Percentiles rank a stretch among this genome's conserved stretches.
Conservation (phyloP, 2,329 filamentous ascomycete genomes). For the Scopulariopsis brevicaulis region DNA sequence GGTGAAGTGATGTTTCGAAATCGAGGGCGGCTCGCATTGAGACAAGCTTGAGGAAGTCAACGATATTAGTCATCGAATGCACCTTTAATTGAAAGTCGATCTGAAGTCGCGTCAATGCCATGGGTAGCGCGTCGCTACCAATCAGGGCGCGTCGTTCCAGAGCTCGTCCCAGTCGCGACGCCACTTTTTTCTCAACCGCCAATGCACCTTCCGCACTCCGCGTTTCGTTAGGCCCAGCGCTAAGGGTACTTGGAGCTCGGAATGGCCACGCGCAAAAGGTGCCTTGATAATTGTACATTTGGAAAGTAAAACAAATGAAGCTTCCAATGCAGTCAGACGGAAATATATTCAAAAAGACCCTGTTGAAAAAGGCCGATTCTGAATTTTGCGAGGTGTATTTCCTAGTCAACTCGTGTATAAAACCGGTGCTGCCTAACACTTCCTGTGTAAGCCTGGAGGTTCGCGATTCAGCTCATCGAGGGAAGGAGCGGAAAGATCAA, state of each 20-base stretch:
- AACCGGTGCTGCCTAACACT: background rate
- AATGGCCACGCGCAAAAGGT: background rate
- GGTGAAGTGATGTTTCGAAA: too few species aligned
- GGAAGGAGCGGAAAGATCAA: background rate
- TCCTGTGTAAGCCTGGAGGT: background rate
- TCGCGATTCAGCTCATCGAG: background rate
- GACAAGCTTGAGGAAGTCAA: too few species aligned
- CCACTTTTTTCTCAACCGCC: background rate
- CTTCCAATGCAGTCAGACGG: background rate
- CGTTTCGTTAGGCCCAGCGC: constrained; percentile 1
- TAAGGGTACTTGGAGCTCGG: background rate
- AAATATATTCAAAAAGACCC: background rate
- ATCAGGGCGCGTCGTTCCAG: background rate
- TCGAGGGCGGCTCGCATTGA: too few species aligned
- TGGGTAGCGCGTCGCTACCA: background rate
- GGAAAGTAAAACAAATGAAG: background rate
- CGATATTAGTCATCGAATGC: background rate
- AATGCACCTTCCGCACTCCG: constrained; percentile 1
- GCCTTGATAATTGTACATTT: background rate
- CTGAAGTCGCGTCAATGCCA: background rate
- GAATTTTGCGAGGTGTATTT: background rate
- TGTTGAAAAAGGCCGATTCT: background rate
- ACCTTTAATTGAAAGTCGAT: background rate
- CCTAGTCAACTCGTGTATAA: too few species aligned
- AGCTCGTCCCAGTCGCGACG: constrained; percentile 1